phyloP scores from a whole-genome alignment of 2,329 filamentous ascomycete species.

The Hansfordia pulvinata region DNA sequence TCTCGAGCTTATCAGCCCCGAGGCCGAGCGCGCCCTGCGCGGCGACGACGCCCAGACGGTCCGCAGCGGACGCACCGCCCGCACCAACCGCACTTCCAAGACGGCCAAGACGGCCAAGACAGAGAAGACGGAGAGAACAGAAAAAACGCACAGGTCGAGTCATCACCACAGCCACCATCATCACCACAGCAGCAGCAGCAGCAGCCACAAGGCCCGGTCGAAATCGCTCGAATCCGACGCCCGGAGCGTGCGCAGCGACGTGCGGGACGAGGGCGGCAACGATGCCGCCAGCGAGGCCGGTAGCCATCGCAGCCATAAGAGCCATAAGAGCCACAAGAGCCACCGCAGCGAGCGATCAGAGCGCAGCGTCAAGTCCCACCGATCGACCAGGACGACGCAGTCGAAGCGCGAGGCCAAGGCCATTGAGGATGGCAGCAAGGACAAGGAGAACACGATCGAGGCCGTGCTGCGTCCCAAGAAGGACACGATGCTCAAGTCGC shows the following conservation, averaged over 20 bases:
- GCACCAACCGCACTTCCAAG: conserved; percentile 9
- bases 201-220: no score
- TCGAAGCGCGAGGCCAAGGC: conserved; percentile 13
- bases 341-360: conserved; percentile 19
- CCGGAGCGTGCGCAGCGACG: conserved; percentile 8
- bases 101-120: conserved; percentile 13
- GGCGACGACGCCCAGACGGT: conserved; percentile 20
- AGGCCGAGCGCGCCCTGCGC: conserved; percentile 32
- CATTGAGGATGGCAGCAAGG: conserved; percentile 20
- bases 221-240: no score
- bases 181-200: no score
- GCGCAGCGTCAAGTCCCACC: conserved; percentile 16
- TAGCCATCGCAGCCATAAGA: conserved; percentile 16
- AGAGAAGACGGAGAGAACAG: conserved; percentile 15
- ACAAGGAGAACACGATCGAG: conserved; percentile 20
- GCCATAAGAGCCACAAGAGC: conserved; percentile 20
- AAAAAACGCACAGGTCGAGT: conserved; percentile 12
- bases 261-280: conserved; percentile 4
- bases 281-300: conserved; percentile 22
- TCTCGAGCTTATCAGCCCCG: conserved; percentile 42
- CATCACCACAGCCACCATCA: no score
- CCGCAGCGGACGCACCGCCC: conserved; percentile 13
- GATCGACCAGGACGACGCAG: conserved; percentile 19
- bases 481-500: conserved; percentile 41
- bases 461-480: conserved; percentile 27